These are phyloP conservation scores for Starmerella riodocensis DNA, from an alignment of 805 yeast genomes.

Conservation along the genomic window DNA sequence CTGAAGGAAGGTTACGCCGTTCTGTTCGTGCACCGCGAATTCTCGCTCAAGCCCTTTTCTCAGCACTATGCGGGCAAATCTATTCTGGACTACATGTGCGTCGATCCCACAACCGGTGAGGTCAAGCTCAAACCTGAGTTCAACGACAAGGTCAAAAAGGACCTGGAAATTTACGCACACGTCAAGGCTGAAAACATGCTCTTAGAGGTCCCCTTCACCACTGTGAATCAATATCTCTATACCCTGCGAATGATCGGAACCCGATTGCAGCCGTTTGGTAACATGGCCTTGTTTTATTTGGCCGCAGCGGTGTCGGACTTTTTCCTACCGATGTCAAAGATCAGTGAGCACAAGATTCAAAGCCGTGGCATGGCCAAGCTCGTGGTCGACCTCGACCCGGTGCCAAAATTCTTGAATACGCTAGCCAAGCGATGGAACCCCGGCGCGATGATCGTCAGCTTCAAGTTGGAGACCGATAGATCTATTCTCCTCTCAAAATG, in stretches of 20 bases:
- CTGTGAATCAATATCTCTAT: constrained; percentile 86
- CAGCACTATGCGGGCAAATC: constrained; percentile 74
- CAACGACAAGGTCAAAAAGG: constrained; percentile 46
- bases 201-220: constrained; percentile 77
- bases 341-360: constrained; percentile 93
- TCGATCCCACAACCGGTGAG: constrained; percentile 31
- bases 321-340: constrained; percentile 69
- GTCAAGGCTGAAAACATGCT: constrained; percentile 41
- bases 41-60: constrained; percentile 83
- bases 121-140: constrained; percentile 51
- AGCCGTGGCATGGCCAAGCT: constrained; percentile 55
- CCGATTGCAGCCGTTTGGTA: constrained; percentile 36
- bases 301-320: constrained; percentile 98
- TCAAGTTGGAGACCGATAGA: constrained; percentile 83
- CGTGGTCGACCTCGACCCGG: constrained; percentile 81
- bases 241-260: constrained; percentile 59
- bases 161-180: constrained; percentile 35
- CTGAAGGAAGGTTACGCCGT: constrained; percentile 81
- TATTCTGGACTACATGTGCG: constrained; percentile 69
- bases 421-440: constrained; percentile 93
- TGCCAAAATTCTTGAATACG: constrained; percentile 81
- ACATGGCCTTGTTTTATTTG: constrained; percentile 59
- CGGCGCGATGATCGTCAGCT: constrained; percentile 82
- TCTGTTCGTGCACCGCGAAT: constrained; percentile 82
- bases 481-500: constrained; percentile 62